Percentiles rank a stretch among this genome's conserved stretches.
phyloP scores from a whole-genome alignment of 1,284 basidiomycete genomes.

The Cystobasidiaceae sp. region DNA sequence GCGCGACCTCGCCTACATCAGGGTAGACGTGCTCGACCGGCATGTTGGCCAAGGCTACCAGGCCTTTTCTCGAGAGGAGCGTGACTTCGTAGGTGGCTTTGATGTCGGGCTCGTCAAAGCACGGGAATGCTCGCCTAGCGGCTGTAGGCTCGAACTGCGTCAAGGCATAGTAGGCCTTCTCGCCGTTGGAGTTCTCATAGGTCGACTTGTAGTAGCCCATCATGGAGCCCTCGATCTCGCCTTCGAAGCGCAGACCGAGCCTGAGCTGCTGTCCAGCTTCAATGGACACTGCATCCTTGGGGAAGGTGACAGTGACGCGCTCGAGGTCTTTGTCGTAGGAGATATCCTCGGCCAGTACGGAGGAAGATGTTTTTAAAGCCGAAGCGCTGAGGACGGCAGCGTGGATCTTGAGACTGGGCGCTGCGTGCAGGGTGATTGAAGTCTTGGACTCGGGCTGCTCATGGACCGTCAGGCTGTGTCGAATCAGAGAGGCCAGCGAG shows the following conservation, averaged over 20 bases:
- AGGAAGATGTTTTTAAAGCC: slow-evolving; percentile 37
- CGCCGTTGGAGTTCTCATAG: slow-evolving; percentile 33
- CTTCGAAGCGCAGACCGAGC: slow-evolving; percentile 37
- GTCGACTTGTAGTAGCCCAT: slow-evolving; percentile 40
- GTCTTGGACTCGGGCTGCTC: not conserved
- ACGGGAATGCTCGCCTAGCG: slow-evolving; percentile 57
- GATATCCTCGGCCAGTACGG: slow-evolving; percentile 25
- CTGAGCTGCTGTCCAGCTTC: slow-evolving; percentile 30
- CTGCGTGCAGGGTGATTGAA: slow-evolving; percentile 51
- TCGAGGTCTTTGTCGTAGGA: slow-evolving; percentile 28
- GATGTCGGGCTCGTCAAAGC: slow-evolving; percentile 87
- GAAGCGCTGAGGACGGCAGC: slow-evolving; percentile 55
- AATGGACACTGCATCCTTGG: slow-evolving; percentile 19
- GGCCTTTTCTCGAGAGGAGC: slow-evolving; percentile 68
- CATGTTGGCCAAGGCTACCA: slow-evolving; percentile 73
- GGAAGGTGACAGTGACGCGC: slow-evolving; percentile 31
- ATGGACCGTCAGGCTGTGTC: slow-evolving; percentile 17
- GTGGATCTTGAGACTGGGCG: slow-evolving; percentile 61
- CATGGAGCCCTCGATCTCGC: slow-evolving; percentile 34
- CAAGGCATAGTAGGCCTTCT: slow-evolving; percentile 41
- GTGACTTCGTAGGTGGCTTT: slow-evolving; percentile 81
- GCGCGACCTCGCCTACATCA: slow-evolving; percentile 28
- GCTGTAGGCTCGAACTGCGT: slow-evolving; percentile 66
- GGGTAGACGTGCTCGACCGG: slow-evolving; percentile 18
- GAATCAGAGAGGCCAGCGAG: not conserved